Evolutionary conservation across 2,329 filamentous ascomycete genomes (phyloP), one percentile per base, ranked within the genome.

Genomic region (Fusarium torreyae): DNA sequence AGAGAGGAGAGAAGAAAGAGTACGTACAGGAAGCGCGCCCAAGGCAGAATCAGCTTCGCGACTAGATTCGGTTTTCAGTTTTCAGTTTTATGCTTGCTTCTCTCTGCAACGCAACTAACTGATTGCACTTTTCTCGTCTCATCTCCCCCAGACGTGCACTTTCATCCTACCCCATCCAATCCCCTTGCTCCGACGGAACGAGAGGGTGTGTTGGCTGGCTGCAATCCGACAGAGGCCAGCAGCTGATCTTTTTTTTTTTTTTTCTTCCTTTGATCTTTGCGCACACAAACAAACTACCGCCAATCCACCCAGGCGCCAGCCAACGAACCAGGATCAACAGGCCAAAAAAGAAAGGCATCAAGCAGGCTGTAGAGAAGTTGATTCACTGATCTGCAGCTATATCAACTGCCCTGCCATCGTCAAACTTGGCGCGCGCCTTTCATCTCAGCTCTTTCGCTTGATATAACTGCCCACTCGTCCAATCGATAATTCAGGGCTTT

Each of bases 91-190:
- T 22, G 28, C 24, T 58, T 48, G 40, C 40, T 42, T 57, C 51
- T 38, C 57, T 62, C 42, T 36, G 43, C 46, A 40, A 54, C 28
- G 53, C 28, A 43, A 57, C 44, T 53, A 34, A 52, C 39, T 40
- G 39, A 33, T 44, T 51, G 42, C 50, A 54, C 39, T 49, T 26
- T 51, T 51, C 51, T 56, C 36, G 50, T 69, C 66, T 53, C 65
- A 50, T 69, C 60, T 61, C 54, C 66, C 44, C 63, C 62, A 65
- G 53, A 70, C 62, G 62, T 69, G 62, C 66, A 70, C 46, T 57
- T 57, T 65, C 44, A 44, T 66, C 62, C 36, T 44, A 26, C 33
- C 60, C 26, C 50, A 49, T 45, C 60, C 51, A 67, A 62, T 62
- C 42, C 50, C 50, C 63, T 69, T 70, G 54, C 66, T 40, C 63